Evolutionary conservation across 2,329 filamentous ascomycete species (phyloP).

Genomic region (Ceratocystis smalleyi): DNA sequence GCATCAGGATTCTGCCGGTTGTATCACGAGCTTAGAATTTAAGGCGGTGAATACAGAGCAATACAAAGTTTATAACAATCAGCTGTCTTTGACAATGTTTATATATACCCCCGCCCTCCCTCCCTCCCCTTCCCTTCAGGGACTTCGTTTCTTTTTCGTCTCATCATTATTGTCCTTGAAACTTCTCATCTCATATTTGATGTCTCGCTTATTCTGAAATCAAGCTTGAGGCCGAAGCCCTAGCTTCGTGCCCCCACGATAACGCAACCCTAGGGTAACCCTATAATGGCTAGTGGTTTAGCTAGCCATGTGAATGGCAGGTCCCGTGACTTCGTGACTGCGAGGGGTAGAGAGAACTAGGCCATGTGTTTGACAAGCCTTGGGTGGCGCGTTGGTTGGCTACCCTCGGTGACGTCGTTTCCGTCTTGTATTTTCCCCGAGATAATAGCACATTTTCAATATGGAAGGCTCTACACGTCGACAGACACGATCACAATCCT

Average conservation of each 20-base stretch:
- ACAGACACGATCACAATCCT: conserved; percentile 5
- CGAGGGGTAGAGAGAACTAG: not conserved
- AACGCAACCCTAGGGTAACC: not conserved
- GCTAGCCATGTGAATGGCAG: not conserved
- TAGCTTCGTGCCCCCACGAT: not conserved
- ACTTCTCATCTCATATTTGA: conserved; percentile 7
- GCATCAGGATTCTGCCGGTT: conserved; percentile 15
- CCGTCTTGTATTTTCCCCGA: not conserved
- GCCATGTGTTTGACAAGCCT: not conserved
- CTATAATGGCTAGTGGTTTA: not conserved
- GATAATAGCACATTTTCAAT: not conserved
- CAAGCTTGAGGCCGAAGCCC: not conserved
- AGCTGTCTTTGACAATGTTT: not conserved
- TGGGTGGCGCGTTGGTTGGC: not conserved
- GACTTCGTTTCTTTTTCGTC: not conserved
- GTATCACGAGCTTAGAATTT: conserved; percentile 10
- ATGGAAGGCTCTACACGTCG: conserved; percentile 6
- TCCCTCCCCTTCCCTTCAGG: not conserved
- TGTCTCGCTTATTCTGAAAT: not conserved
- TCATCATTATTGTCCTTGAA: not conserved
- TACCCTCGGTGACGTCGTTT: not conserved
- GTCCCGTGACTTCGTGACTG: conserved; percentile 10
- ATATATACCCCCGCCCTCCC: not conserved
- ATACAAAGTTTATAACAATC: not conserved
- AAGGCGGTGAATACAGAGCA: conserved; percentile 11